A percentile compares a stretch with the other conserved stretches of the same genome.
Evolutionary conservation across 345 rosid genomes (phyloP).

Genomic region (Arabidopsis suecica): DNA sequence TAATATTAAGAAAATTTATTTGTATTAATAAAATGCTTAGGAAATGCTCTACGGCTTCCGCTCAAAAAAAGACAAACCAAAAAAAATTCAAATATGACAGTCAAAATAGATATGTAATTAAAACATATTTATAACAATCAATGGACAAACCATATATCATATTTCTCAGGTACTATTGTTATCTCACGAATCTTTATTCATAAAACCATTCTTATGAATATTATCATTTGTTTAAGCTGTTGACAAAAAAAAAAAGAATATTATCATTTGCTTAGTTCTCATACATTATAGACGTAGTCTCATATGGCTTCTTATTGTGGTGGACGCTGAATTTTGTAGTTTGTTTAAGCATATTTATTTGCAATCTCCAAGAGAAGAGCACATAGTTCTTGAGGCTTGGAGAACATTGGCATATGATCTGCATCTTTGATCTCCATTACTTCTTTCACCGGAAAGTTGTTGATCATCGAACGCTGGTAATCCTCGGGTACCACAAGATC

Average conservation of each 20-base stretch:
- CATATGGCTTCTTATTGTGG: not conserved
- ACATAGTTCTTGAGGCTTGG: conserved; percentile 43
- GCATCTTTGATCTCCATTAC: conserved; percentile 45
- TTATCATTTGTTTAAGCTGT: not conserved
- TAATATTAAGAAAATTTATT: no score
- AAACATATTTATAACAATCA: no score
- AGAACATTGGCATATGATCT: conserved; percentile 52
- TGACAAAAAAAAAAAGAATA: no score
- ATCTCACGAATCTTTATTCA: not conserved
- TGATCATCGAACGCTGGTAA: conserved; percentile 45
- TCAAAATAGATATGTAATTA: not conserved
- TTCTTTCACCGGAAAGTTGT: conserved; percentile 32
- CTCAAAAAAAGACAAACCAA: no score
- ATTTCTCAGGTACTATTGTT: no score
- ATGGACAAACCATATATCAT: no score
- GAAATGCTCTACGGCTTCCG: no score
- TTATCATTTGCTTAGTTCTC: not conserved
- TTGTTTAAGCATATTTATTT: not conserved
- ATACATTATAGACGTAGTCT: not conserved
- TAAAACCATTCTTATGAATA: not conserved
- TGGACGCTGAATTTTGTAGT: not conserved
- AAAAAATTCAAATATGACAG: no score
- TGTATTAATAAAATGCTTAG: no score
- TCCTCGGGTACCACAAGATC: conserved; percentile 30
- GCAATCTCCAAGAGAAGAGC: conserved; percentile 31